These are phyloP conservation scores for Neonectria sp. DNA, from an alignment of 2,329 filamentous ascomycete genomes.

Conservation along the genomic window DNA sequence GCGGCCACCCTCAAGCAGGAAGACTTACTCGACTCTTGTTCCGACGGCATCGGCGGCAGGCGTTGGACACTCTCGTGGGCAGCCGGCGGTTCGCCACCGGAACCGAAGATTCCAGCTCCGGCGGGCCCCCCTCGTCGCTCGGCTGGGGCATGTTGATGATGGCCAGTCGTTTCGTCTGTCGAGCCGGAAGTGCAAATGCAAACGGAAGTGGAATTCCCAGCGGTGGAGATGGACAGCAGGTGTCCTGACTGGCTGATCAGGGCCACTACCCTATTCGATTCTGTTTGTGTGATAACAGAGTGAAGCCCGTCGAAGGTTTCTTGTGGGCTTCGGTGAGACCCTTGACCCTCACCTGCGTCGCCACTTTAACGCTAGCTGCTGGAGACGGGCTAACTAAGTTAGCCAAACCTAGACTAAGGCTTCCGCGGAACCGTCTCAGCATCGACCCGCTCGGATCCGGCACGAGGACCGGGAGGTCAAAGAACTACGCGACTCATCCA, in stretches of 20 bases:
- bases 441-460: background rate
- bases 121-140: background rate
- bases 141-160: background rate
- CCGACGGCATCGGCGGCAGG: background rate
- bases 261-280: too few relatives aligned
- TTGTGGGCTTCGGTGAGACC: background rate
- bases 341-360: background rate
- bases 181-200: background rate
- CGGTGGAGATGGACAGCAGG: background rate
- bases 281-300: background rate
- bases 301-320: background rate
- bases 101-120: background rate
- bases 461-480: too few relatives aligned
- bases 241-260: too few relatives aligned
- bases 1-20: background rate
- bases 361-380: background rate
- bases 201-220: background rate
- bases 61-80: background rate
- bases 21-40: background rate
- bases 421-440: background rate
- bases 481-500: too few relatives aligned
- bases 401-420: background rate
- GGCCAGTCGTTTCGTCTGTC: background rate
- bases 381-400: background rate
- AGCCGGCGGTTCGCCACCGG: background rate